These are phyloP conservation scores for Termitomyces heimii DNA, from an alignment of 768 basidiomycete species.

Conservation along the genomic window DNA sequence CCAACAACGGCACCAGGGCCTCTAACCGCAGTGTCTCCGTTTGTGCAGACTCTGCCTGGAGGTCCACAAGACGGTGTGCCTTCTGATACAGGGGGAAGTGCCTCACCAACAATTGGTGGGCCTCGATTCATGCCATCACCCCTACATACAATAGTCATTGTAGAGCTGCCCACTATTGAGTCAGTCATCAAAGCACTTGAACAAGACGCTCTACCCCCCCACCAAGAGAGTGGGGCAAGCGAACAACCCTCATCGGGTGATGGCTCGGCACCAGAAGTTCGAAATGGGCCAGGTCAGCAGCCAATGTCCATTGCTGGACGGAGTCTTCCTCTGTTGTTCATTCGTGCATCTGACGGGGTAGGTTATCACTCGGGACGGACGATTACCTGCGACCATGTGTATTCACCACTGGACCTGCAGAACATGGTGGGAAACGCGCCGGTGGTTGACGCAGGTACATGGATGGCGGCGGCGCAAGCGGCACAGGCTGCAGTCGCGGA, in stretches of 20 bases:
- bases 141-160: slow-evolving; percentile 76
- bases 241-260: slow-evolving; percentile 28
- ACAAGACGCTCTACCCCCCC: slow-evolving; percentile 53
- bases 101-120: slow-evolving; percentile 22
- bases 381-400: slow-evolving; percentile 77
- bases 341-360: slow-evolving; percentile 77
- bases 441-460: slow-evolving; percentile 50
- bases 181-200: slow-evolving; percentile 78
- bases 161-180: slow-evolving; percentile 74
- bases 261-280: slow-evolving; percentile 21
- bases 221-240: slow-evolving; percentile 29
- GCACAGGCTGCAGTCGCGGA: slow-evolving; percentile 67
- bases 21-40: slow-evolving; percentile 56
- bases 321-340: slow-evolving; percentile 74
- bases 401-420: slow-evolving; percentile 61
- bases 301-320: slow-evolving; percentile 57
- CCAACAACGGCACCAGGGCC: slow-evolving; percentile 59
- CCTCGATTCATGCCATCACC: slow-evolving; percentile 51
- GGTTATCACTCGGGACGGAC: slow-evolving; percentile 87
- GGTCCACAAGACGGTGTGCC: slow-evolving; percentile 29
- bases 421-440: slow-evolving; percentile 41
- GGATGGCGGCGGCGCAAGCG: slow-evolving; percentile 72
- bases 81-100: slow-evolving; percentile 22
- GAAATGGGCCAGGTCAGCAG: slow-evolving; percentile 21
- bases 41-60: slow-evolving; percentile 41